phyloP scores from a whole-genome alignment of 2,329 filamentous ascomycete genomes.

The Phyllosticta citriasiana region DNA sequence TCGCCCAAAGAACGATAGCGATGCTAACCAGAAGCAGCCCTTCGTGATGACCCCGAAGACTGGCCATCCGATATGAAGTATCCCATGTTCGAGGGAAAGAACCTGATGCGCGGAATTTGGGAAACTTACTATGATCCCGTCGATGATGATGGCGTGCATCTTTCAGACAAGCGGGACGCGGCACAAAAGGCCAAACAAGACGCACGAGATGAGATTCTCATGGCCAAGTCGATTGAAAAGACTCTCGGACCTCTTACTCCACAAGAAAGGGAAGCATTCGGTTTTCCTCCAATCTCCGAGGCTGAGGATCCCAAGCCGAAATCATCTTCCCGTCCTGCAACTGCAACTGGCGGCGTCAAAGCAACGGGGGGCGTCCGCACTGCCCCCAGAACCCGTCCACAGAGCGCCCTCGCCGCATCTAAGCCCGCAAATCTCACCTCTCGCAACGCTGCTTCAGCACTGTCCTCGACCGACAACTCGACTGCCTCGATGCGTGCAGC shows the following conservation, averaged over 20 bases:
- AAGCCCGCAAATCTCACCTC: conserved; percentile 43
- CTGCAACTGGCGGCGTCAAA: conserved; percentile 6
- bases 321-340: conserved; percentile 16
- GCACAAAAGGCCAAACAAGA: conserved; percentile 34
- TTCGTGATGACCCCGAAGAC: conserved; percentile 60
- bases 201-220: conserved; percentile 54
- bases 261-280: conserved; percentile 42
- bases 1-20: not conserved
- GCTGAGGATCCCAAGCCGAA: conserved; percentile 16
- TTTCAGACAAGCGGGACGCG: conserved; percentile 47
- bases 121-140: conserved; percentile 44
- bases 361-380: conserved; percentile 19
- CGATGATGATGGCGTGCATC: conserved; percentile 57
- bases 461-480: conserved; percentile 18
- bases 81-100: conserved; percentile 42
- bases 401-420: not conserved
- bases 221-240: conserved; percentile 56
- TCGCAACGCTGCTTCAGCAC: conserved; percentile 37
- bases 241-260: conserved; percentile 35
- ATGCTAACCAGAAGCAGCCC: conserved; percentile 25
- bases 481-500: conserved; percentile 3
- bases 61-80: conserved; percentile 48
- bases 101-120: conserved; percentile 43
- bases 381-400: conserved; percentile 11
- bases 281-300: conserved; percentile 13